Base-by-base conservation (phyloP, 305 asterid genomes). In the Salvia sclarea region DNA sequence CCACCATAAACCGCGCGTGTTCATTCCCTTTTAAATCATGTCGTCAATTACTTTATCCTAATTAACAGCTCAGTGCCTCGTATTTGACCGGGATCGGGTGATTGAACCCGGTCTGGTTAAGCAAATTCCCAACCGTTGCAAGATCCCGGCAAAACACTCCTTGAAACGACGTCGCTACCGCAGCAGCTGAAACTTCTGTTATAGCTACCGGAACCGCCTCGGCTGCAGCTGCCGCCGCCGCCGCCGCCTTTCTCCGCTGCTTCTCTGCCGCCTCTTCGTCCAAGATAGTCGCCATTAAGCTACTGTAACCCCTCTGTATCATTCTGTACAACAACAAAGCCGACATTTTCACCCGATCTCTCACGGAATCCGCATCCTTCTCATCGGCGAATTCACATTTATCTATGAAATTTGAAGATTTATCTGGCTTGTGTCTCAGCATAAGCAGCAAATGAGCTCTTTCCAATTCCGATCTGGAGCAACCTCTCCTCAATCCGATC, bases 121-220 rank as follows among this genome's bases (percentile, higher is more conserved):
- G 84, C 79, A 92, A 64, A 71, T 61, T 83, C 33, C 95, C 98
- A 8, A 92, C 97, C 24, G 81, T 75, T 0, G 96, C 80, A 31
- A 92, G 80, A 74, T 92, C 97, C 75, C 98, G 67, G 71, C 98
- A 92, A 60, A 92, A 92, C 3, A 83, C 96, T 2, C 96, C 97
- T 75, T 92, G 95, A 73, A 81, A 85, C 22, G 25, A 47, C 53
- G 24, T 16, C 21, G 20, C 21, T 4, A 68, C 81, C 5, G 96
- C 69, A 2, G 83, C 65, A 8, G 77, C 69, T 1, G 44, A 24
- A 35, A 14, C 33, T 18, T 75, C 72, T 11, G 52, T 10, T 2
- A 41, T 25, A 1, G 50, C 38, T 6, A 10, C 52, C 2, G 55
- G 40, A 18, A 21, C 45, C 2, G 72, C 2, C 37, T 84, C 81